A percentile compares a stretch with the other conserved stretches of the same genome.
phyloP scores from a whole-genome alignment of 2,329 filamentous ascomycete species.

The Aspergillus jensenii region DNA sequence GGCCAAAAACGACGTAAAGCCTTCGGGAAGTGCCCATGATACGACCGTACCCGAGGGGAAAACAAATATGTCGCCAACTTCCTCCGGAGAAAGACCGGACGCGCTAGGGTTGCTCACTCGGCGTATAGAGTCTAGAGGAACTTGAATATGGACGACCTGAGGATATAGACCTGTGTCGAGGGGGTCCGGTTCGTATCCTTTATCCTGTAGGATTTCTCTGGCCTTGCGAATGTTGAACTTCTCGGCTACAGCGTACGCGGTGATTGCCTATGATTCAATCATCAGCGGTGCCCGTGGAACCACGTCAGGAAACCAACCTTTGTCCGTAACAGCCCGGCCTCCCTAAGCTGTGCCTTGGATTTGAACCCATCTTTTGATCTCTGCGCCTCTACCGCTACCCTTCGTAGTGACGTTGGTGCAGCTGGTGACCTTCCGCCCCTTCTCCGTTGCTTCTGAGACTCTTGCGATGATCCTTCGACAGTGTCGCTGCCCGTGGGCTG shows the following conservation, averaged over 20 bases:
- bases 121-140: conserved; percentile 47
- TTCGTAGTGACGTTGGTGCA: conserved; percentile 73
- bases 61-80: conserved; percentile 83
- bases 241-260: conserved; percentile 68
- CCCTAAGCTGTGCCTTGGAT: conserved; percentile 41
- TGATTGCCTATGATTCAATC: conserved; percentile 48
- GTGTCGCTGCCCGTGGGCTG: conserved; percentile 21
- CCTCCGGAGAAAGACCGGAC: conserved; percentile 41
- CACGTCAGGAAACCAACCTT: conserved; percentile 28
- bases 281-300: conserved; percentile 15
- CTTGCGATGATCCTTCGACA: conserved; percentile 14
- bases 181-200: conserved; percentile 64
- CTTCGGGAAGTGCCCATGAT: conserved; percentile 81
- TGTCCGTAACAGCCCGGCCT: conserved; percentile 36
- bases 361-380: conserved; percentile 55
- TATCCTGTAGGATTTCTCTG: conserved; percentile 56
- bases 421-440: conserved; percentile 52
- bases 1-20: conserved; percentile 67
- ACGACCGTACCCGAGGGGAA: conserved; percentile 95
- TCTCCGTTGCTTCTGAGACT: conserved; percentile 43
- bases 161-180: conserved; percentile 62
- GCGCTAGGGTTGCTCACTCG: conserved; percentile 43
- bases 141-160: conserved; percentile 63
- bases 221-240: conserved; percentile 62
- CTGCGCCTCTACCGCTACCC: conserved; percentile 85